A percentile compares a stretch with the other conserved stretches of the same genome.
phyloP scores from a whole-genome alignment of 306 rosid genomes.

The Pterocarpus santalinus region DNA sequence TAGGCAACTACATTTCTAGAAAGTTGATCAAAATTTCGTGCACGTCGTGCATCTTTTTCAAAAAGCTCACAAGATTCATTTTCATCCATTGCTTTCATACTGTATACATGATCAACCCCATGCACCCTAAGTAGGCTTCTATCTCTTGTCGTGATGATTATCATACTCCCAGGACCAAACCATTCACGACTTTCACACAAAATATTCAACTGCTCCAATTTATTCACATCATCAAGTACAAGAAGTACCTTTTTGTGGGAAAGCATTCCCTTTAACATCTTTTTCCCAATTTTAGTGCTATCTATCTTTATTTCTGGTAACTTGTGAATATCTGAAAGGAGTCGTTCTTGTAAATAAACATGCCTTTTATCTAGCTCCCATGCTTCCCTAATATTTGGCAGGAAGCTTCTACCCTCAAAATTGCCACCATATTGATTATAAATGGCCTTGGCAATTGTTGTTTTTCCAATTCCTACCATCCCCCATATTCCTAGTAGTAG shows the following conservation, averaged over 20 bases:
- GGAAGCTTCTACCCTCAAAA: slow-evolving; percentile 14
- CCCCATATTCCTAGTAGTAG: slow-evolving; percentile 34
- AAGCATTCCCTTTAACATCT: neutral
- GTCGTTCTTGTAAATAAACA: slow-evolving; percentile 9
- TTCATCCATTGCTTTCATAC: neutral
- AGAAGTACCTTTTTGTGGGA: neutral
- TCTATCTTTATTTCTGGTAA: neutral
- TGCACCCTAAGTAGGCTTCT: neutral
- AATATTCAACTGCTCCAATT: neutral
- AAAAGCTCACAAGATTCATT: neutral
- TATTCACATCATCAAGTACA: slow-evolving; percentile 34
- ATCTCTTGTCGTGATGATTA: slow-evolving; percentile 27
- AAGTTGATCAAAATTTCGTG: too few relatives aligned
- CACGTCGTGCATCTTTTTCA: too few relatives aligned
- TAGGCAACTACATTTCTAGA: too few relatives aligned
- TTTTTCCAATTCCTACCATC: slow-evolving; percentile 36
- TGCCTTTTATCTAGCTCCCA: neutral
- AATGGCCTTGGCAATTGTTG: slow-evolving; percentile 28
- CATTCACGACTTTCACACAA: slow-evolving; percentile 21
- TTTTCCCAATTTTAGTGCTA: neutral
- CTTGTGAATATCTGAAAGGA: neutral
- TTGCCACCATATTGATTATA: neutral
- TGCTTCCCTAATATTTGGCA: slow-evolving; percentile 24
- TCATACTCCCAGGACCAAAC: slow-evolving; percentile 1
- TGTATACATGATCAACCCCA: neutral